Percentiles rank a stretch among this genome's conserved stretches.
phyloP scores from a whole-genome alignment of 139 green algal species.

The Auxenochlorella pyrenoidosa region DNA sequence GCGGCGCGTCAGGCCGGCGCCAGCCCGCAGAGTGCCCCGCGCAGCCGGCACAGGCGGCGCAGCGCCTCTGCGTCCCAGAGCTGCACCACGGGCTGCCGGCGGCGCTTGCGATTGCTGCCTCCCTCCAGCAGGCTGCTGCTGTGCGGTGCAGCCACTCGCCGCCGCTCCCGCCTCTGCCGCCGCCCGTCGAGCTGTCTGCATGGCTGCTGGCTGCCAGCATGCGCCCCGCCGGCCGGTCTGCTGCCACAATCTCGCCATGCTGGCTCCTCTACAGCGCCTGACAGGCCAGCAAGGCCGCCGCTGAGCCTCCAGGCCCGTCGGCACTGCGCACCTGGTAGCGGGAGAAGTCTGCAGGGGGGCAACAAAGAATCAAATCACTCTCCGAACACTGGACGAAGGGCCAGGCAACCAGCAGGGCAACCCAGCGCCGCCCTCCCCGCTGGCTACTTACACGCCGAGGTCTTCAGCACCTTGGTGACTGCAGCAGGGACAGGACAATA shows the following conservation, averaged over 20 bases:
- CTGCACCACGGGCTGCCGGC: not conserved
- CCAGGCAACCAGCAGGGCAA: not conserved
- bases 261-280: not conserved
- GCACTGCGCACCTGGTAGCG: slow-evolving; percentile 38
- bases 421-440: not conserved
- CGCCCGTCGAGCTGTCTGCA: not conserved
- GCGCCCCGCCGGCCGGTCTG: not conserved
- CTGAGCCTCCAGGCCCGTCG: not conserved
- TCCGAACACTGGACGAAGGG: not conserved
- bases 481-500: not conserved
- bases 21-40: not conserved
- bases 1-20: not conserved
- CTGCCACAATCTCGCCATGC: not conserved
- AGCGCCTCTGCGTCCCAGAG: too few species aligned
- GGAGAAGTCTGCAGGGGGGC: slow-evolving; percentile 33
- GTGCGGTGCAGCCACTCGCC: not conserved
- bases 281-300: not conserved
- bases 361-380: not conserved
- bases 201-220: not conserved
- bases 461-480: slow-evolving; percentile 36
- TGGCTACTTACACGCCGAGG: slow-evolving; percentile 22
- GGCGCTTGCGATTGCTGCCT: not conserved
- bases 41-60: not conserved
- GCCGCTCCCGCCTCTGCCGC: not conserved
- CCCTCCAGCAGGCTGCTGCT: not conserved